A percentile compares a stretch with the other conserved stretches of the same genome.
These are phyloP conservation scores for Ustilago esculenta DNA, from an alignment of 1,284 basidiomycete species.

Conservation along the genomic window DNA sequence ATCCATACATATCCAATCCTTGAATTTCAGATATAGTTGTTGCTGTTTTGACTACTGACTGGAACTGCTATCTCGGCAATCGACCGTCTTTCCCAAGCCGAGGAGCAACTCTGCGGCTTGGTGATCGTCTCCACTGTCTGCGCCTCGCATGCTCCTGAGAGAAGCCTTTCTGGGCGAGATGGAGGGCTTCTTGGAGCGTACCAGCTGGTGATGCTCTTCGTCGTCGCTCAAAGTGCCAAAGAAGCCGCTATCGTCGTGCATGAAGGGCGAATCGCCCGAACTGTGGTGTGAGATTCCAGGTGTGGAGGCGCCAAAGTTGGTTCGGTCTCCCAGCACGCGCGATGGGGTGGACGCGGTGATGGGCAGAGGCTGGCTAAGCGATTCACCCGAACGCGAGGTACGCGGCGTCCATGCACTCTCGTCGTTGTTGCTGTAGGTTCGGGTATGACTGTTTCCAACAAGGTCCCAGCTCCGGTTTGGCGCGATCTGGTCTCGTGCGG, in stretches of 20 bases:
- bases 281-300: conserved; percentile 1
- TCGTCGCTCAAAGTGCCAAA: conserved; percentile 44
- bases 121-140: conserved; percentile 36
- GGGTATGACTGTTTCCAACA: no score
- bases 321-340: conserved; percentile 31
- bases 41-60: conserved; percentile 4
- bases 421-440: conserved; percentile 11
- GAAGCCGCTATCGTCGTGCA: conserved; percentile 56
- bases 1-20: background rate
- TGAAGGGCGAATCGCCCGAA: conserved; percentile 17
- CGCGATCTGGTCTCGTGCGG: background rate
- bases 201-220: no score
- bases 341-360: conserved; percentile 27
- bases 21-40: background rate
- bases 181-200: no score
- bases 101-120: conserved; percentile 56
- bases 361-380: conserved; percentile 25
- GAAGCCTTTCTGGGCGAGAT: conserved; percentile 20
- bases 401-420: conserved; percentile 21
- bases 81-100: conserved; percentile 43
- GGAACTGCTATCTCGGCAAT: conserved; percentile 19
- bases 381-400: background rate
- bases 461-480: conserved; percentile 19
- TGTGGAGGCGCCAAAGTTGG: conserved; percentile 16
- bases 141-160: conserved; percentile 14